A percentile compares a stretch with the other conserved stretches of the same genome.
These are phyloP conservation scores for Leishmania gerbilli DNA, from an alignment of 208 protist genomes.

Conservation along the genomic window DNA sequence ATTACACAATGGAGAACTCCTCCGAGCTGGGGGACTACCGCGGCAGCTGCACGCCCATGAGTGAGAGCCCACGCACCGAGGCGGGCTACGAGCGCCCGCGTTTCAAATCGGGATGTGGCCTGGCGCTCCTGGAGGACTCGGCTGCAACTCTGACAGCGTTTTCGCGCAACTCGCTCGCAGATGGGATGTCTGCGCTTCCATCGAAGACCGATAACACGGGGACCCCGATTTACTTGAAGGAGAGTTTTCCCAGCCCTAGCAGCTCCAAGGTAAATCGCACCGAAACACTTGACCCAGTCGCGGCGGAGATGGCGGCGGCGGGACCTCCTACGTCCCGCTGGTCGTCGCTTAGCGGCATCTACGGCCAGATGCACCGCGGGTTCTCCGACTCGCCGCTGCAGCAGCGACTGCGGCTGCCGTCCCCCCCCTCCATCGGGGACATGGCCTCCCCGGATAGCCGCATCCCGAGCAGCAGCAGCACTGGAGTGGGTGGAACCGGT, in stretches of 20 bases:
- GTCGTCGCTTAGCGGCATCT: background rate
- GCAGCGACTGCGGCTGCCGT: background rate
- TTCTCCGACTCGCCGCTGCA: background rate
- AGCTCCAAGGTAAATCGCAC: conserved; percentile 15
- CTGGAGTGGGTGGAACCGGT: background rate
- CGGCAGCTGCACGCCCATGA: background rate
- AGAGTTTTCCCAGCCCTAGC: background rate
- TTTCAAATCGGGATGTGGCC: conserved; percentile 26
- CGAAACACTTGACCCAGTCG: conserved; percentile 29
- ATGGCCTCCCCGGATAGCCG: background rate
- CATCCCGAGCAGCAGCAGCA: background rate
- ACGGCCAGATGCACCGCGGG: background rate
- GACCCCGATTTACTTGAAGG: background rate
- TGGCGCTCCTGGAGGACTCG: conserved; percentile 47
- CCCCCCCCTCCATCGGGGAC: conserved; percentile 7
- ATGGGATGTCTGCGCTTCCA: background rate
- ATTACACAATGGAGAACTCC: conserved; percentile 1
- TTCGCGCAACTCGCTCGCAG: conserved; percentile 7
- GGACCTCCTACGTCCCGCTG: background rate
- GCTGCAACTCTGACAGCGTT: background rate
- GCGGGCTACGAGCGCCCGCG: background rate
- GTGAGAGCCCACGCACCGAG: conserved; percentile 8
- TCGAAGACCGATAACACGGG: background rate
- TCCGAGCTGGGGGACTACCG: conserved; percentile 2
- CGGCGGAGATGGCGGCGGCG: conserved; percentile 25